Evolutionary conservation across 306 rosid species (phyloP).

Genomic region (Oemleria cerasiformis): DNA sequence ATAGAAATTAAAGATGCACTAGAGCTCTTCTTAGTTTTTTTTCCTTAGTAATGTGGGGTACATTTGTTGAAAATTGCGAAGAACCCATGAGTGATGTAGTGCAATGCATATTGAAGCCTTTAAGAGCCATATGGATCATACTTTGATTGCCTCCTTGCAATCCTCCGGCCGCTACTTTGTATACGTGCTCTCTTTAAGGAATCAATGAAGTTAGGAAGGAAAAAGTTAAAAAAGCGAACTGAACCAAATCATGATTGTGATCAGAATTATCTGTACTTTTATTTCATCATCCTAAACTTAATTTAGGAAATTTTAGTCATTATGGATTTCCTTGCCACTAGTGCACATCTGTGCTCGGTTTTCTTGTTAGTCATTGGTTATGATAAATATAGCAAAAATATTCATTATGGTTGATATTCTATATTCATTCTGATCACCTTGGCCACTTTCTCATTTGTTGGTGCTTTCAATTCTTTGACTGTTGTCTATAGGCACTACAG

Average conservation of each 20-base stretch:
- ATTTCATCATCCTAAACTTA: background rate
- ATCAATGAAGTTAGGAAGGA: background rate
- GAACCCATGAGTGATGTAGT: background rate
- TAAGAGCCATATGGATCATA: conserved; percentile 6
- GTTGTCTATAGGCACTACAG: conserved; percentile 75
- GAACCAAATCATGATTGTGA: background rate
- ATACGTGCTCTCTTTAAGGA: background rate
- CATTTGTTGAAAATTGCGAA: background rate
- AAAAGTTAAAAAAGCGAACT: background rate
- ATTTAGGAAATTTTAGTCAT: background rate
- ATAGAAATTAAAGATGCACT: background rate
- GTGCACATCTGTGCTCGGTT: background rate
- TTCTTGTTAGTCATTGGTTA: background rate
- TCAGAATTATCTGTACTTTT: background rate
- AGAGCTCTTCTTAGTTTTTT: background rate
- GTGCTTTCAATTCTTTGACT: conserved; percentile 14
- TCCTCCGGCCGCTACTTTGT: background rate
- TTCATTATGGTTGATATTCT: background rate
- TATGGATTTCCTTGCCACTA: background rate
- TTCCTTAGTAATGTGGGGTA: background rate
- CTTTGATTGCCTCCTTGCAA: background rate
- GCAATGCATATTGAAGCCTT: background rate
- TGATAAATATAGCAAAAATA: background rate
- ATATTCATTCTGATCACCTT: background rate
- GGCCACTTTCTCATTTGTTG: background rate